phyloP scores from a whole-genome alignment of 2,329 filamentous ascomycete genomes.

The Bipolaris zeicola region DNA sequence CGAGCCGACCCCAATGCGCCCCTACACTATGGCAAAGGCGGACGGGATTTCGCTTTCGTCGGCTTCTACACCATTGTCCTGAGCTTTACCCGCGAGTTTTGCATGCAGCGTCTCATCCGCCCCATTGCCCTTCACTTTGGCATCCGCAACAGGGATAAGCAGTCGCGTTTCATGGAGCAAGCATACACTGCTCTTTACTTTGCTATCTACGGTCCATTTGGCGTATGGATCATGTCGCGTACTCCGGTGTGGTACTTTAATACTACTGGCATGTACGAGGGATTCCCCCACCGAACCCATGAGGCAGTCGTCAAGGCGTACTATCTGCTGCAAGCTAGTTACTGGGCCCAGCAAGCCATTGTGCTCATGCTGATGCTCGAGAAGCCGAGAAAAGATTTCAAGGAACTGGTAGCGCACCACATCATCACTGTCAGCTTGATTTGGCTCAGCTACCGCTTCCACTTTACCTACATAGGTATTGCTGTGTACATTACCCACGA shows the following conservation, averaged over 20 bases:
- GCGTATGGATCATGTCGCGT: constrained; percentile 86
- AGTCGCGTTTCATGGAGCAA: constrained; percentile 94
- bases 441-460: constrained; percentile 86
- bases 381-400: constrained; percentile 93
- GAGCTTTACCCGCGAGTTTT: constrained; percentile 91
- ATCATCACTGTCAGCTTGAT: constrained; percentile 87
- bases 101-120: constrained; percentile 88
- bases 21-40: constrained; percentile 85
- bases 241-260: constrained; percentile 98
- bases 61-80: constrained; percentile 87
- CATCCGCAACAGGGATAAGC: constrained; percentile 75
- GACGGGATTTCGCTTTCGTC: constrained; percentile 83
- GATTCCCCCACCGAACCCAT: constrained; percentile 82
- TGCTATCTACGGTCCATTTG: constrained; percentile 77
- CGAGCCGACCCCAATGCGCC: constrained; percentile 49
- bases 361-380: constrained; percentile 86
- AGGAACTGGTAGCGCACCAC: constrained; percentile 89
- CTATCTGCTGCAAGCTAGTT: constrained; percentile 91
- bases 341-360: constrained; percentile 94
- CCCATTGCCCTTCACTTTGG: constrained; percentile 74
- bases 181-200: constrained; percentile 95
- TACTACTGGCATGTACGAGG: constrained; percentile 86
- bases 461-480: constrained; percentile 94
- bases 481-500: constrained; percentile 95
- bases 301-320: constrained; percentile 89